These are phyloP conservation scores for Colletotrichum camelliae DNA, from an alignment of 2,329 filamentous ascomycete species.

Conservation along the genomic window DNA sequence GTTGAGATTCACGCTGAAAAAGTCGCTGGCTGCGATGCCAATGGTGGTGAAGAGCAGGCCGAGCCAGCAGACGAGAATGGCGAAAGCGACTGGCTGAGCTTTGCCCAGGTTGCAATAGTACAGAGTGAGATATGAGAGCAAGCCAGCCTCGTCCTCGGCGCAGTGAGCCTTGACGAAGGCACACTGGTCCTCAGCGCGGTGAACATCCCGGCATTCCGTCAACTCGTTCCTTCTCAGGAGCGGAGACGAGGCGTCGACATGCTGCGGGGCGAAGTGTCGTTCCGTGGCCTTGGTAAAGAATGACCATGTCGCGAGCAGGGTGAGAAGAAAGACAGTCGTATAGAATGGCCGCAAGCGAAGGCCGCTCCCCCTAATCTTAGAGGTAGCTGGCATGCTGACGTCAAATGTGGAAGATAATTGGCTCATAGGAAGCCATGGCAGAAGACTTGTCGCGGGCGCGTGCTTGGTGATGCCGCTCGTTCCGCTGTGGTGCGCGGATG, in stretches of 20 bases:
- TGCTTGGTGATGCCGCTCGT: conserved; percentile 11
- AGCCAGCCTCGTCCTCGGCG: conserved; percentile 85
- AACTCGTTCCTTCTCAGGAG: conserved; percentile 30
- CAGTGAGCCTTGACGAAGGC: conserved; percentile 85
- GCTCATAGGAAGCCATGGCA: conserved; percentile 21
- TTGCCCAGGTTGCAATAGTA: conserved; percentile 84
- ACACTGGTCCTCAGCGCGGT: conserved; percentile 80
- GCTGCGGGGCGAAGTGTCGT: conserved; percentile 9
- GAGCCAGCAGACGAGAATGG: conserved; percentile 81
- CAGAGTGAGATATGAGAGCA: conserved; percentile 85
- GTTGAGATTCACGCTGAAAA: conserved; percentile 95
- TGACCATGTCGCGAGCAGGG: conserved; percentile 50
- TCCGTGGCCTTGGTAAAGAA: conserved; percentile 34
- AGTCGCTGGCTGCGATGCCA: conserved; percentile 96
- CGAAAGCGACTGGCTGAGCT: conserved; percentile 78
- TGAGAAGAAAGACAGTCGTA: conserved; percentile 50
- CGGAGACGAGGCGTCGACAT: conserved; percentile 22
- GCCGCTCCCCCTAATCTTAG: conserved; percentile 36
- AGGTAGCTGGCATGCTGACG: conserved; percentile 28
- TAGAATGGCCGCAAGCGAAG: conserved; percentile 56
- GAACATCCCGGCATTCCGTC: conserved; percentile 78
- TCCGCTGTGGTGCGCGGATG: background rate
- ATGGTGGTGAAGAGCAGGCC: conserved; percentile 94
- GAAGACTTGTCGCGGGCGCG: conserved; percentile 6
- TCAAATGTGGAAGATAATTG: conserved; percentile 18